phyloP scores from a whole-genome alignment of 208 protist species.

The Blastocrithidia nonstop region DNA sequence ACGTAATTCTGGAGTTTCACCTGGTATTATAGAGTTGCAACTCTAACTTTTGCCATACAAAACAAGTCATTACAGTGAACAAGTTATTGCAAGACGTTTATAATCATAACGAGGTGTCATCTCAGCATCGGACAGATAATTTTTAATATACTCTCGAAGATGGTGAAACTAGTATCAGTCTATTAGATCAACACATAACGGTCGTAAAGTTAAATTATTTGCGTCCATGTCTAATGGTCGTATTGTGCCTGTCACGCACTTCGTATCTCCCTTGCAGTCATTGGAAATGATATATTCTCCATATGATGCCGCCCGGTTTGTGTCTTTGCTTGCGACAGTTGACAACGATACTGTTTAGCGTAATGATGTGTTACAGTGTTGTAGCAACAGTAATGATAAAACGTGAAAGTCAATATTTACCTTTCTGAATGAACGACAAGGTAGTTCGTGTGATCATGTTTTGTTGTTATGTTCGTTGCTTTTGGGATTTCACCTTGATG shows the following conservation, averaged over 20 bases:
- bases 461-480: conserved; percentile 81
- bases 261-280: conserved; percentile 60
- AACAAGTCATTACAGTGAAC: not conserved
- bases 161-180: conserved; percentile 84
- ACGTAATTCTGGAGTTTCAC: conserved; percentile 54
- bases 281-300: conserved; percentile 66
- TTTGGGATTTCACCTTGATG: conserved; percentile 83
- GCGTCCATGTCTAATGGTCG: conserved; percentile 53
- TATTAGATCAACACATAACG: conserved; percentile 35
- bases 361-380: conserved; percentile 8
- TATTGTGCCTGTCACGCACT: conserved; percentile 80
- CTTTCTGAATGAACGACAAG: conserved; percentile 79
- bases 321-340: conserved; percentile 56
- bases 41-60: conserved; percentile 70
- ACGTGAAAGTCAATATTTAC: conserved; percentile 64
- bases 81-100: conserved; percentile 11
- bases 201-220: conserved; percentile 80
- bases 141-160: conserved; percentile 81
- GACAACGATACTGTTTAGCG: conserved; percentile 17
- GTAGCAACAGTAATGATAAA: conserved; percentile 3
- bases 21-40: conserved; percentile 84
- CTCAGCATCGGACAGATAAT: conserved; percentile 85
- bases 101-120: conserved; percentile 67
- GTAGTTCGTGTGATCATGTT: conserved; percentile 71
- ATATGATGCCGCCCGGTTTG: conserved; percentile 75